phyloP scores from a whole-genome alignment of 1,284 basidiomycete species.

The Tremellales sp. region DNA sequence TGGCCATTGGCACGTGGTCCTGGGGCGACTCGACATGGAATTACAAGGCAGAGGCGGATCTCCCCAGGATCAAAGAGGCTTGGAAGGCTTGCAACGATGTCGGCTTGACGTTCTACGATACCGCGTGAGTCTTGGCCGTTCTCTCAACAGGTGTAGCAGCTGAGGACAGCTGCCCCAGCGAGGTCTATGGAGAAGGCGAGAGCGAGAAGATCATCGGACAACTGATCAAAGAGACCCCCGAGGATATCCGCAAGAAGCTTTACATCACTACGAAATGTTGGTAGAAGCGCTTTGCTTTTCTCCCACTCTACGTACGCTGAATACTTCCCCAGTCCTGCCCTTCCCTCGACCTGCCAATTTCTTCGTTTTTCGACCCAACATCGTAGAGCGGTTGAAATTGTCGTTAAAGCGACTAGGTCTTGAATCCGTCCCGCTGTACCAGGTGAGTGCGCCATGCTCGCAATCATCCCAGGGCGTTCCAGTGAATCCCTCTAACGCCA shows the following conservation, averaged over 20 bases:
- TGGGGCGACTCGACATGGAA: conserved; percentile 37
- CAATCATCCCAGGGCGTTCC: background rate
- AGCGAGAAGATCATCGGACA: conserved; percentile 33
- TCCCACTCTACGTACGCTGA: background rate
- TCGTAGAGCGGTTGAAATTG: conserved; percentile 27
- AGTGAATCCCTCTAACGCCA: background rate
- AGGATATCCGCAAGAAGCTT: conserved; percentile 20
- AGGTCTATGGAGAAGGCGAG: conserved; percentile 36
- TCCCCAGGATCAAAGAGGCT: conserved; percentile 30
- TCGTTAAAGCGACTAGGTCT: conserved; percentile 36
- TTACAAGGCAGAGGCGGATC: conserved; percentile 35
- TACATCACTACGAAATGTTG: conserved; percentile 40
- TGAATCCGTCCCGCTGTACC: conserved; percentile 37
- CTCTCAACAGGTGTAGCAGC: background rate
- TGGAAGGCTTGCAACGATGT: conserved; percentile 28
- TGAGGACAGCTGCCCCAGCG: conserved; percentile 7
- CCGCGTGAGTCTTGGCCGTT: conserved; percentile 37
- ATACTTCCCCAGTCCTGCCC: conserved; percentile 25
- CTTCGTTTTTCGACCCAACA: conserved; percentile 35
- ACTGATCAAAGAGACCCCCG: conserved; percentile 31
- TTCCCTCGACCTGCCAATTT: conserved; percentile 29
- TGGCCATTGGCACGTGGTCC: conserved; percentile 30
- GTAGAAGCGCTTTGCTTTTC: background rate
- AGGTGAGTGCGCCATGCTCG: too few species aligned
- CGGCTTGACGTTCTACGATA: conserved; percentile 43